Conservation (phyloP, 2,329 filamentous ascomycete species). For the Aureobasidium leucospermi region DNA sequence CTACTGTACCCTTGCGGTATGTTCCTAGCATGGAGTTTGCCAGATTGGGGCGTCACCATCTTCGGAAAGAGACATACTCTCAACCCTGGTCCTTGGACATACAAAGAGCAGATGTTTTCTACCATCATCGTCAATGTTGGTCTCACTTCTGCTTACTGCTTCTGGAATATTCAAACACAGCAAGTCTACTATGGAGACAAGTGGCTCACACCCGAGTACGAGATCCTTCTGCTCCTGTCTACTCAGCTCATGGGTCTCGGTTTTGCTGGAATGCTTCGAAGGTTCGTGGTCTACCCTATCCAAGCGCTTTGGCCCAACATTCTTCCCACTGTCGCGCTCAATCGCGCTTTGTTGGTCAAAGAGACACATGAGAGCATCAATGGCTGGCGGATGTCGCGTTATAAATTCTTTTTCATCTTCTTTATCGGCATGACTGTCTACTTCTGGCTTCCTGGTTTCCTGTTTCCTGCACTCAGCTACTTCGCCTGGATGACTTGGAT, state of each 20-base stretch:
- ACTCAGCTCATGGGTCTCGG: conserved; percentile 81
- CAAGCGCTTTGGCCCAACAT: conserved; percentile 89
- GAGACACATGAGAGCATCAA: conserved; percentile 65
- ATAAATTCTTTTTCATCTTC: conserved; percentile 65
- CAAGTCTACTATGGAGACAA: conserved; percentile 77
- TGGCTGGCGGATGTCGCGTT: conserved; percentile 73
- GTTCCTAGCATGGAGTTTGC: conserved; percentile 67
- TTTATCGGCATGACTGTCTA: conserved; percentile 65
- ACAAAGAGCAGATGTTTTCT: conserved; percentile 52
- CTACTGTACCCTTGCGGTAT: conserved; percentile 77
- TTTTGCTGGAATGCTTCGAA: conserved; percentile 71
- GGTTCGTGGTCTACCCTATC: conserved; percentile 73
- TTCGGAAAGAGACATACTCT: conserved; percentile 16
- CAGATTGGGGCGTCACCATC: conserved; percentile 34
- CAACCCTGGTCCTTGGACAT: conserved; percentile 46
- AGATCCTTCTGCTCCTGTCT: conserved; percentile 79
- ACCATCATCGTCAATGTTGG: conserved; percentile 25
- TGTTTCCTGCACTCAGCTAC: conserved; percentile 78
- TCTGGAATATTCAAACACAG: conserved; percentile 69
- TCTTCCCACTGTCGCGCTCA: conserved; percentile 82
- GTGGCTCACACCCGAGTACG: conserved; percentile 66
- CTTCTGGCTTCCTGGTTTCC: conserved; percentile 75
- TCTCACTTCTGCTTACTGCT: conserved; percentile 17
- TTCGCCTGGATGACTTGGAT: conserved; percentile 87
- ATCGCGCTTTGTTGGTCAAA: conserved; percentile 54